Evolutionary conservation across 2,329 filamentous ascomycete genomes (phyloP).

Genomic region (Phialocephala subalpina): DNA sequence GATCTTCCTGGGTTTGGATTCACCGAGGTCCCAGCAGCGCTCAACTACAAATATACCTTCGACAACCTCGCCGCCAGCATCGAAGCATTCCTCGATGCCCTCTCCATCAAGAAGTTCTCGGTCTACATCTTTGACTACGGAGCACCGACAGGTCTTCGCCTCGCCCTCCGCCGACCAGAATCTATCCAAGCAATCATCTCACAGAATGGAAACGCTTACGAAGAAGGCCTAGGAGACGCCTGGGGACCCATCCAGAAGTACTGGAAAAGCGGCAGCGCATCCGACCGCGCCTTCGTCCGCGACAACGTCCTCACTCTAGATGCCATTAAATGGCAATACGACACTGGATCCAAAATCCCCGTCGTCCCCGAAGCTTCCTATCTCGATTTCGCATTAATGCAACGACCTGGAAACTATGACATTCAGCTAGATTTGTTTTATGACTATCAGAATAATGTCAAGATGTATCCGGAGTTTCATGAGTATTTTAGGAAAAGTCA

Average conservation of each 20-base stretch:
- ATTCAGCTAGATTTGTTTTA: conserved; percentile 64
- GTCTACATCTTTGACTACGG: conserved; percentile 72
- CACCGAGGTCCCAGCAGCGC: conserved; percentile 54
- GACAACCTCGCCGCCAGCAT: conserved; percentile 57
- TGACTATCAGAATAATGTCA: conserved; percentile 63
- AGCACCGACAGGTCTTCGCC: conserved; percentile 60
- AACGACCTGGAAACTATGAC: conserved; percentile 57
- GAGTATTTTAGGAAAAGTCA: conserved; percentile 58
- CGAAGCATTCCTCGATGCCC: conserved; percentile 55
- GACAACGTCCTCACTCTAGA: conserved; percentile 31
- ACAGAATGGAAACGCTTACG: conserved; percentile 70
- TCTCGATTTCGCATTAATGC: conserved; percentile 61
- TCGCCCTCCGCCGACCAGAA: conserved; percentile 58
- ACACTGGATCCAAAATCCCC: conserved; percentile 22
- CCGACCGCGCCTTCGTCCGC: conserved; percentile 27
- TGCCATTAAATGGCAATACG: conserved; percentile 37
- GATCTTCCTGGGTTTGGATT: conserved; percentile 69
- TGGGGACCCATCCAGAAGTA: conserved; percentile 35
- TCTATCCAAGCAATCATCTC: conserved; percentile 60
- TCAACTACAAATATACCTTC: conserved; percentile 64
- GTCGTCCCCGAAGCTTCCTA: conserved; percentile 41
- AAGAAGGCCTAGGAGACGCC: conserved; percentile 57
- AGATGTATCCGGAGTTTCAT: conserved; percentile 62
- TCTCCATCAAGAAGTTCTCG: conserved; percentile 56
- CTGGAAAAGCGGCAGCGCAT: conserved; percentile 28